Base-by-base conservation (phyloP, 371 early-diverging fungal genomes). In the Lichtheimia ornata region DNA sequence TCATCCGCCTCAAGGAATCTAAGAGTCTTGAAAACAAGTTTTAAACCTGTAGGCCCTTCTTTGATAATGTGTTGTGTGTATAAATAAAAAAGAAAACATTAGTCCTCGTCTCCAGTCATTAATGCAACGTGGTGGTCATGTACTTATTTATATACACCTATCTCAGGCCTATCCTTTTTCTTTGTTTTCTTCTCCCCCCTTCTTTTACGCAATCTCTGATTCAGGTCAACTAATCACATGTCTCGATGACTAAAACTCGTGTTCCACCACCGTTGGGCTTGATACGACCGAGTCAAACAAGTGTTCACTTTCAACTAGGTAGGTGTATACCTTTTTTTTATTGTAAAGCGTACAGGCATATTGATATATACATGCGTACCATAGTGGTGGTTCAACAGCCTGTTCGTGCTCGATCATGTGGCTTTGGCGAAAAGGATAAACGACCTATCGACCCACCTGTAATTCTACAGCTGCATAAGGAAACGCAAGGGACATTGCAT, bases 361-460 rank as follows among this genome's bases (percentile, higher is more conserved):
- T 9, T 35, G 11, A 35, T 35, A 11, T 11, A 35, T 35, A 11
- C 9, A 11, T 35, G 35, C 11, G 11, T 35, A 35, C 35, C 35
- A 14, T 60, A 65, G 69, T 58, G 18, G 77, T 87, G 60, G 75
- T 83, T 17, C 88, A 90, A 65, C 81, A 87, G 47, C 89, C 90
- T 17, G 56, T 82, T 24, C 66, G 86, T 25, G 88, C 87, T 40
- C 73, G 89, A 25, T 81, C 84, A 76, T 87, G 88, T 61, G 89
- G 89, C 11, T 86, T 86, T 65, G 87, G 88, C 43, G 88, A 87
- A 35, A 88, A 87, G 62, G 90, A 88, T 70, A 73, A 88, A 28
- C 71, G 90, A 45, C 84, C 86, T 14, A 73, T 89, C 24, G 88
- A 88, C 63, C 90, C 88, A 15, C 90, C 88, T 5, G 87, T 86